Evolutionary conservation across 202 grass and related monocot genomes (phyloP), one percentile per base, ranked within the genome.

Genomic region (Zoysia matrella): DNA sequence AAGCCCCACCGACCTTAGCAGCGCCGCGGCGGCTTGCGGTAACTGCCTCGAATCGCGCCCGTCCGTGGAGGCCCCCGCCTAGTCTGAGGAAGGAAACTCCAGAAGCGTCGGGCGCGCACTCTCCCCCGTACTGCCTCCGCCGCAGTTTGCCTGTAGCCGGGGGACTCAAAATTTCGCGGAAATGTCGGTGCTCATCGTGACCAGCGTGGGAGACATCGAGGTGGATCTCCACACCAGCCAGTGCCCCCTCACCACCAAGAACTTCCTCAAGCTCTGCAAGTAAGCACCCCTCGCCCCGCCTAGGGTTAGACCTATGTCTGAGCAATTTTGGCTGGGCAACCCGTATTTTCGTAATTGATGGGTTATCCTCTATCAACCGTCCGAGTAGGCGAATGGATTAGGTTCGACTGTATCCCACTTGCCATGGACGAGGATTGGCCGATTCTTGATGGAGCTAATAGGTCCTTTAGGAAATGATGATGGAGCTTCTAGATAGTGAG

Each of bases 201-300:
- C 95, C 14, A 98, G 95, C 83, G 88, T 95, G 49, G 92, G 92
- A 7, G 95, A 95, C 80, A 88, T 98, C 71, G 88, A 90, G 71
- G 84, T 98, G 67, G 95, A 98, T 83, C 90, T 98, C 73, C 82
- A 98, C 87, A 75, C 92, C 40, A 89, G 90, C 49, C 67, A 76
- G 14, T 98, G 90, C 80, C 90, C 89, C 15, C 92, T 98, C 74
- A 95, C 95, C 62, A 78, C 92, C 39, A 98, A 95, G 69, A 98
- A 98, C 76, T 98, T 95, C 73, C 89, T 98, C 88, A 98, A 98
- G 87, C 95, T 98, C 42, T 95, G 92, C 95, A 98, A 93, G 90
- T 95, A 90, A 71, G 72, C 74, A 15, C 7, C 48, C 57, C 46
- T 22, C 22, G 45, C 3, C 51, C 4, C 18, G 64, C 12, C 58